These are phyloP conservation scores for Alternaria atra DNA, from an alignment of 2,329 filamentous ascomycete species.

Conservation along the genomic window DNA sequence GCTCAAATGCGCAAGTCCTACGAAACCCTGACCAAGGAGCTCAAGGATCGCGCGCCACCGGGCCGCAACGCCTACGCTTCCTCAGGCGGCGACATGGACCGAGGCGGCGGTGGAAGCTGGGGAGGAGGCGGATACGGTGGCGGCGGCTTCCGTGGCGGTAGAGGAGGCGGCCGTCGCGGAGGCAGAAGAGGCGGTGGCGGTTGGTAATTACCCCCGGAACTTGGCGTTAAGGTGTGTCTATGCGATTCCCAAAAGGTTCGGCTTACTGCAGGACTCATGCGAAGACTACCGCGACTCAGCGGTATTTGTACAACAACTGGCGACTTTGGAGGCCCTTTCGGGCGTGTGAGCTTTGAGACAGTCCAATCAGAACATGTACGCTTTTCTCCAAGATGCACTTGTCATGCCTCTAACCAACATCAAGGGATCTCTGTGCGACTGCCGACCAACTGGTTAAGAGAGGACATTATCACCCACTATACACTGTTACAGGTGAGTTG, in stretches of 20 bases:
- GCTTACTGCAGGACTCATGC: conserved; percentile 45
- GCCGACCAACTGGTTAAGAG: neutral
- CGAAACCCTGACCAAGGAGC: conserved; percentile 84
- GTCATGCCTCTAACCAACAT: conserved; percentile 43
- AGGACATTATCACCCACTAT: neutral
- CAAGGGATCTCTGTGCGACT: conserved; percentile 36
- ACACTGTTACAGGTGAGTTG: conserved; percentile 8
- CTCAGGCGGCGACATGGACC: conserved; percentile 35
- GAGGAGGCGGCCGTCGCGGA: conserved; percentile 27
- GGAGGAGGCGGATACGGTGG: conserved; percentile 37
- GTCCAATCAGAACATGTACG: conserved; percentile 47
- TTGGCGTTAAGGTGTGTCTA: conserved; percentile 51
- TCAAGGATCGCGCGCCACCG: conserved; percentile 75
- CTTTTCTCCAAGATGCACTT: conserved; percentile 40
- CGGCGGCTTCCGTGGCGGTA: conserved; percentile 35
- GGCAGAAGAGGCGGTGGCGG: conserved; percentile 40
- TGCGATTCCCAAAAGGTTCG: conserved; percentile 41
- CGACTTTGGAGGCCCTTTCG: conserved; percentile 18
- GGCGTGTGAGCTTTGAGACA: conserved; percentile 32
- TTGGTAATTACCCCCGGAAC: conserved; percentile 38
- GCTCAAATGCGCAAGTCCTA: conserved; percentile 97
- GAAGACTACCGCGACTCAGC: conserved; percentile 27
- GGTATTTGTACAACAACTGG: conserved; percentile 39
- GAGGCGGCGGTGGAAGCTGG: conserved; percentile 38
- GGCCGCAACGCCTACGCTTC: conserved; percentile 49